phyloP scores from a whole-genome alignment of 2,329 filamentous ascomycete genomes.

The Fusarium nanum region DNA sequence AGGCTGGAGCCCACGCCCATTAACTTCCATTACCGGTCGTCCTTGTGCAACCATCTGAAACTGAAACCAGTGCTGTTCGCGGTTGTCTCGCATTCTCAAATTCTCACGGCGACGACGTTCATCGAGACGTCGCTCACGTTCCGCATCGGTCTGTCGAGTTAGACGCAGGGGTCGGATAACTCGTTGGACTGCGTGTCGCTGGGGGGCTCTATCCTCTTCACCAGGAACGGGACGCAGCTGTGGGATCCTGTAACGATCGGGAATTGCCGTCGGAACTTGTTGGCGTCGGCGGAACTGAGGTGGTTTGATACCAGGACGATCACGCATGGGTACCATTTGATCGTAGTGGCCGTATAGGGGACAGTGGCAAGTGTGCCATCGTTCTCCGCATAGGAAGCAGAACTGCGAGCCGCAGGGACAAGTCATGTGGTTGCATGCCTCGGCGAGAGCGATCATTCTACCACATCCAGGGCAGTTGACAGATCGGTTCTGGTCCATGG shows the following conservation, averaged over 20 bases:
- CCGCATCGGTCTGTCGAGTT: neutral
- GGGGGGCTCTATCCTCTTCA: slow-evolving; percentile 8
- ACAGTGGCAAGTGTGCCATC: slow-evolving; percentile 57
- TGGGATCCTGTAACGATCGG: slow-evolving; percentile 13
- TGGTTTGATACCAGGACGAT: slow-evolving; percentile 36
- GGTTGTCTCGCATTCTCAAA: neutral
- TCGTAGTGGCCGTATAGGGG: slow-evolving; percentile 6
- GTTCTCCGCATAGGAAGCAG: slow-evolving; percentile 60
- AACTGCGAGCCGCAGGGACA: slow-evolving; percentile 62
- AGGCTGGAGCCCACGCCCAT: neutral
- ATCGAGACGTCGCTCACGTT: neutral
- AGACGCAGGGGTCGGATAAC: slow-evolving; percentile 1
- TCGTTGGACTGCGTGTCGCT: neutral
- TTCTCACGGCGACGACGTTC: neutral
- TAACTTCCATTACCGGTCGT: neutral
- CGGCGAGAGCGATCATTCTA: slow-evolving; percentile 31
- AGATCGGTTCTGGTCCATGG: slow-evolving; percentile 38
- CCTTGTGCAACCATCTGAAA: neutral
- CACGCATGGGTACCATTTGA: slow-evolving; percentile 10
- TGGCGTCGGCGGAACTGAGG: slow-evolving; percentile 24
- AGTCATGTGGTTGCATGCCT: slow-evolving; percentile 46
- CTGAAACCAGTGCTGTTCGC: neutral
- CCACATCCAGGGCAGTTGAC: slow-evolving; percentile 44
- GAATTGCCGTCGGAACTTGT: neutral
- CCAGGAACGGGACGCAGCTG: slow-evolving; percentile 28